Evolutionary conservation across 2,329 filamentous ascomycete species (phyloP).

Genomic region (Penicillium carneum): DNA sequence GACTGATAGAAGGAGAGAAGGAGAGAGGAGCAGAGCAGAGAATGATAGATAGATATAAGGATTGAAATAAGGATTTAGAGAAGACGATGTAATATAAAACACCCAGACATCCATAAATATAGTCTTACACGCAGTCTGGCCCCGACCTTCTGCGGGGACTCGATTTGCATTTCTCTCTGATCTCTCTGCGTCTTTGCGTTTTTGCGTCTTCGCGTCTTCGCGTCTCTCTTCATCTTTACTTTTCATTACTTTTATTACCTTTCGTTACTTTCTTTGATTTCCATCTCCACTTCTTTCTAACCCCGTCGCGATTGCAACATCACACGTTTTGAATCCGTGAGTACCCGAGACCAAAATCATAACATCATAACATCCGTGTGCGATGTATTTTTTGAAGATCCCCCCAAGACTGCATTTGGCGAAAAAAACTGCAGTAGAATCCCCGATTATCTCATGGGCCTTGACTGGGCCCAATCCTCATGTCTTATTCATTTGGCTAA

Average conservation of each 20-base stretch:
- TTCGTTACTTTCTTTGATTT: neutral
- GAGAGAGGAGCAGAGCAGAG: neutral
- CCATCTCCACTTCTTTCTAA: neutral
- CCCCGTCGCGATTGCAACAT: neutral
- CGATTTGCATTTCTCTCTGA: neutral
- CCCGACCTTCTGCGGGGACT: constrained; percentile 14
- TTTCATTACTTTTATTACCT: neutral
- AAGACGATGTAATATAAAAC: no score
- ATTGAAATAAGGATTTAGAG: no score
- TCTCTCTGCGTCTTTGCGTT: neutral
- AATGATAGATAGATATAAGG: no score
- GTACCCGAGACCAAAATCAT: constrained; percentile 11
- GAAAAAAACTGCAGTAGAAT: neutral
- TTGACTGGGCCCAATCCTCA: neutral
- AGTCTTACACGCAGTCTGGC: neutral
- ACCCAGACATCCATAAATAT: no score
- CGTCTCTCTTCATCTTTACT: neutral
- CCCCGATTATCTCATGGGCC: neutral
- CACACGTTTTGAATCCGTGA: neutral
- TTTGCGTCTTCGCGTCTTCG: neutral
- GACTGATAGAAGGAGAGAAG: neutral
- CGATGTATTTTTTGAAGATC: neutral
- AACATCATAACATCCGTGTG: neutral
- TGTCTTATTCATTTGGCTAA: constrained; percentile 10
- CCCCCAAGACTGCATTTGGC: neutral